Conservation (phyloP, 225 moss, liverwort and hornwort genomes). For the Thuidium tamariscinum region DNA sequence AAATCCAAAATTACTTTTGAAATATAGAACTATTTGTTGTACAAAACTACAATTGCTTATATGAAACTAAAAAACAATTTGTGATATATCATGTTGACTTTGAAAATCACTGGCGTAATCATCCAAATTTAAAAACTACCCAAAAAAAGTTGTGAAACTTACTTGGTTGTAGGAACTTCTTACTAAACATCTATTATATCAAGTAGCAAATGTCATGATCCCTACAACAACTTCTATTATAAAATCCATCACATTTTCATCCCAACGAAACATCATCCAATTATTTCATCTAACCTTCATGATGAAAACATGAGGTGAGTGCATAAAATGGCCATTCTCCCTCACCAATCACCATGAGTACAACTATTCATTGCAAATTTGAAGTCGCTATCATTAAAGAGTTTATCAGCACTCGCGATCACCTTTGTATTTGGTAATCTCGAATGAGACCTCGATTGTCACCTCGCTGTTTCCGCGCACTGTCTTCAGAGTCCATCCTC, state of each 20-base stretch:
- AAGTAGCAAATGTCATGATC: too few species aligned
- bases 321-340: too few species aligned
- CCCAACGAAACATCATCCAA: accelerated
- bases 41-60: neutral
- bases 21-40: neutral
- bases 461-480: too few species aligned
- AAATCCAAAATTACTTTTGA: neutral
- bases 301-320: too few species aligned
- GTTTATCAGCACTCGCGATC: too few species aligned
- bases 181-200: neutral
- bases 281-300: neutral
- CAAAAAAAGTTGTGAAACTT: neutral
- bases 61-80: neutral
- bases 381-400: too few species aligned
- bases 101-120: neutral
- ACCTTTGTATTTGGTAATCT: too few species aligned
- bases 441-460: too few species aligned
- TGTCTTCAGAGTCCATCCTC: too few species aligned
- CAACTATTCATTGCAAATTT: too few species aligned
- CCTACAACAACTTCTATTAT: neutral
- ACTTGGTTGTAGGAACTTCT: neutral
- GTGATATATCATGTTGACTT: neutral
- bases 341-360: too few species aligned
- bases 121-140: neutral
- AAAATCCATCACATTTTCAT: neutral